A percentile compares a stretch with the other conserved stretches of the same genome.
phyloP scores from a whole-genome alignment of 495 filamentous ascomycete species.

The Peziza echinospora region DNA sequence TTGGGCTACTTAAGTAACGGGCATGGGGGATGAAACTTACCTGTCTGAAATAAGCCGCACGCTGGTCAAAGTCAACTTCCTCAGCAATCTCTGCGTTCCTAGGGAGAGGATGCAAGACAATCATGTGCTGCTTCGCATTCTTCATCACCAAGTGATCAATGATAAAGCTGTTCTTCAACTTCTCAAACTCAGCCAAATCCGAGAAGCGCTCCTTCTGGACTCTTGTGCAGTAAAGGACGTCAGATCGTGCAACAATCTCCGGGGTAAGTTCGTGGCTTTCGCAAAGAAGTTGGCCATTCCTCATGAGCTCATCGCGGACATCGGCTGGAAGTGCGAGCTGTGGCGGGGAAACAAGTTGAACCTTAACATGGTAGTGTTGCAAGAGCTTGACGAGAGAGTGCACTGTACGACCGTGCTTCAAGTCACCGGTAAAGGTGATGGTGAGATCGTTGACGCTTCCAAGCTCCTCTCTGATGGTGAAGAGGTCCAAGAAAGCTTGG shows the following conservation, averaged over 20 bases:
- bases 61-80: slow-evolving; percentile 92
- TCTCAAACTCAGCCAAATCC: slow-evolving; percentile 56
- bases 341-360: slow-evolving; percentile 74
- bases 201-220: slow-evolving; percentile 90
- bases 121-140: slow-evolving; percentile 71
- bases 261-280: slow-evolving; percentile 62
- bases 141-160: slow-evolving; percentile 80
- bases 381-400: slow-evolving; percentile 87
- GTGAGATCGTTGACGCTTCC: slow-evolving; percentile 84
- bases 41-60: slow-evolving; percentile 97
- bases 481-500: slow-evolving; percentile 94
- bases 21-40: slow-evolving; percentile 31
- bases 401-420: slow-evolving; percentile 79
- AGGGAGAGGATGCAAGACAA: slow-evolving; percentile 89
- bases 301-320: slow-evolving; percentile 45
- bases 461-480: slow-evolving; percentile 92
- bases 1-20: slow-evolving; percentile 12
- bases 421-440: slow-evolving; percentile 86
- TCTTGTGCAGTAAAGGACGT: slow-evolving; percentile 88
- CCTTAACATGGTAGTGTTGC: slow-evolving; percentile 75
- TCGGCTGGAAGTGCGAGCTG: slow-evolving; percentile 53
- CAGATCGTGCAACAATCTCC: slow-evolving; percentile 59
- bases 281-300: slow-evolving; percentile 48
- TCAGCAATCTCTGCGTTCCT: slow-evolving; percentile 78
- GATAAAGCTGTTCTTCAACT: slow-evolving; percentile 65